These are phyloP conservation scores for Erigeron philadelphicus DNA, from an alignment of 140 eudicot species.

Conservation along the genomic window DNA sequence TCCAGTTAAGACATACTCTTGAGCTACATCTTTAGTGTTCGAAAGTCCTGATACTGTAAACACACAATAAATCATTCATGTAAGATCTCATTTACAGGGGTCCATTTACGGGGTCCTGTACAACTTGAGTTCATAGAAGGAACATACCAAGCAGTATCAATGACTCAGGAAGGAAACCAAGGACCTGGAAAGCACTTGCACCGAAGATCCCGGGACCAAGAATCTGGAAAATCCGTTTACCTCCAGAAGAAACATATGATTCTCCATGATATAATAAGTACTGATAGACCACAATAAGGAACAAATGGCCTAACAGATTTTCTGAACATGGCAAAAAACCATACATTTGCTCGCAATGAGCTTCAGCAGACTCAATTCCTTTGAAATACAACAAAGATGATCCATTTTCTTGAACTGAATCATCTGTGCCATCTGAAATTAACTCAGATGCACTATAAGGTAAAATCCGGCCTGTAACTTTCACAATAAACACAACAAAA, in stretches of 20 bases:
- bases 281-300: constrained; percentile 51
- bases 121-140: neutral
- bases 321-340: constrained; percentile 56
- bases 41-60: constrained; percentile 61
- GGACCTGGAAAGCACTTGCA: constrained; percentile 49
- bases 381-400: constrained; percentile 24
- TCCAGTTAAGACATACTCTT: constrained; percentile 62
- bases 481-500: constrained; percentile 16
- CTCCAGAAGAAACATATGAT: constrained; percentile 40
- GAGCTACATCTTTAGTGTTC: constrained; percentile 50
- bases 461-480: constrained; percentile 32
- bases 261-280: constrained; percentile 44
- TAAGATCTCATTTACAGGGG: too few relatives aligned
- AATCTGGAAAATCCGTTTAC: constrained; percentile 41
- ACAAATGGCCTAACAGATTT: constrained; percentile 42
- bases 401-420: constrained; percentile 3
- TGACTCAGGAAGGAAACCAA: constrained; percentile 46
- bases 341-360: constrained; percentile 50
- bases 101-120: neutral
- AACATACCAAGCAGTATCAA: constrained; percentile 49
- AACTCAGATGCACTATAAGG: constrained; percentile 23
- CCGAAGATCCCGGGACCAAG: constrained; percentile 63
- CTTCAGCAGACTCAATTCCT: constrained; percentile 22
- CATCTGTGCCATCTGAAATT: constrained; percentile 37
- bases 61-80: constrained; percentile 9